A percentile compares a stretch with the other conserved stretches of the same genome.
These are phyloP conservation scores for Penicillium sp. DNA, from an alignment of 2,329 filamentous ascomycete genomes.

Conservation along the genomic window DNA sequence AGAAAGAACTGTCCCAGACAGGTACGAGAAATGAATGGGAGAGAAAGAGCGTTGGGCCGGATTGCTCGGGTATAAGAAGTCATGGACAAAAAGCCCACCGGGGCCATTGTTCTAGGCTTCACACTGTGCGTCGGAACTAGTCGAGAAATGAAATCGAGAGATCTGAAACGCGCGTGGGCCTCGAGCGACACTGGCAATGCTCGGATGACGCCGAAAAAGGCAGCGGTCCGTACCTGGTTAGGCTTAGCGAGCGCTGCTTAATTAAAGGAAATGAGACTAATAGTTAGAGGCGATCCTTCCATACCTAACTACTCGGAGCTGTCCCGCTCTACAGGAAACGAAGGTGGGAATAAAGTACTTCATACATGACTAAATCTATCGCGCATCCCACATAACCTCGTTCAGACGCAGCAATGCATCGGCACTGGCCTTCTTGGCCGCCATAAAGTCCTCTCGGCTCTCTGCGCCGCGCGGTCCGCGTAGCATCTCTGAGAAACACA, in stretches of 20 bases:
- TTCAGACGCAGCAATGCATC: conserved; percentile 46
- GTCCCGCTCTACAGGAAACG: background rate
- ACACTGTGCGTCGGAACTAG: background rate
- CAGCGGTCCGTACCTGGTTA: conserved; percentile 1
- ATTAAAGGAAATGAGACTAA: conserved; percentile 3
- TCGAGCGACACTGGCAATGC: conserved; percentile 2
- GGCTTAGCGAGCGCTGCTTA: conserved; percentile 19
- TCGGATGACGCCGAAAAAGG: conserved; percentile 16
- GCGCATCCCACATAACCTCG: conserved; percentile 50
- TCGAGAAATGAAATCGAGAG: conserved; percentile 23
- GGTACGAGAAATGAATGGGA: conserved; percentile 9
- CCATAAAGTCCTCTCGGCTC: conserved; percentile 47
- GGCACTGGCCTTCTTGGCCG: conserved; percentile 45
- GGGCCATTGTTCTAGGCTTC: background rate
- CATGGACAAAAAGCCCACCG: conserved; percentile 1
- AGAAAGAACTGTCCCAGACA: conserved; percentile 25
- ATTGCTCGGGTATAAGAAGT: background rate
- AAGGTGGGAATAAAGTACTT: background rate
- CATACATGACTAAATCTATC: conserved; percentile 15
- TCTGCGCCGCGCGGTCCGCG: conserved; percentile 41
- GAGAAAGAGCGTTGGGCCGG: background rate
- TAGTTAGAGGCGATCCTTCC: background rate
- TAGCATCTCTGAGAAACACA: conserved; percentile 47
- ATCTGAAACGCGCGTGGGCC: conserved; percentile 28
- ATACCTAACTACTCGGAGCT: background rate